Evolutionary conservation across 2,329 filamentous ascomycete genomes (phyloP).

Genomic region (Aureobasidium sp.): DNA sequence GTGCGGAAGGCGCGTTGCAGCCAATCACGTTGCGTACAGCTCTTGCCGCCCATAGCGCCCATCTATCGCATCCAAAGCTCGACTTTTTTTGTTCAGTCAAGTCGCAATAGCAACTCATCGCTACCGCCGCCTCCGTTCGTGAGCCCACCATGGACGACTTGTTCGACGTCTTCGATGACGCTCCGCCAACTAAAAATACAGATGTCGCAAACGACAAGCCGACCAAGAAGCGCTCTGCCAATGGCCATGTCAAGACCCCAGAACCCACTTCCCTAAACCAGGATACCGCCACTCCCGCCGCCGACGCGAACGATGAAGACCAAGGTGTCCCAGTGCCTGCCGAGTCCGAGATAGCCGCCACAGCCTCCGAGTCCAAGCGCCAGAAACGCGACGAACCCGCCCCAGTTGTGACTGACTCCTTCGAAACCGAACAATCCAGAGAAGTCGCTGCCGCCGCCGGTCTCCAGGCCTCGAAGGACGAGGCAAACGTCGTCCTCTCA

Average conservation of each 20-base stretch:
- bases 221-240: slow-evolving; percentile 80
- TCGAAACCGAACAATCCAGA: slow-evolving; percentile 89
- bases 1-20: slow-evolving; percentile 10
- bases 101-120: neutral
- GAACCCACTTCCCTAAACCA: slow-evolving; percentile 13
- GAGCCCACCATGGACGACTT: slow-evolving; percentile 34
- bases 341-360: slow-evolving; percentile 25
- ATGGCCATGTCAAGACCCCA: slow-evolving; percentile 63
- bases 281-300: neutral
- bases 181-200: slow-evolving; percentile 19
- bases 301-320: neutral
- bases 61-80: slow-evolving; percentile 10
- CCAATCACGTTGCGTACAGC: slow-evolving; percentile 1
- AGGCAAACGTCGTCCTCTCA: slow-evolving; percentile 69
- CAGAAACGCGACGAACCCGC: slow-evolving; percentile 60
- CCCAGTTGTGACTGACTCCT: slow-evolving; percentile 84
- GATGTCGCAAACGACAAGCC: slow-evolving; percentile 33
- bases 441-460: slow-evolving; percentile 77
- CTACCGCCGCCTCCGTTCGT: neutral
- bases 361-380: slow-evolving; percentile 54
- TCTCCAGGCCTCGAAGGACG: slow-evolving; percentile 54
- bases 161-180: slow-evolving; percentile 39
- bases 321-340: neutral
- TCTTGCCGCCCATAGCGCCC: neutral
- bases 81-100: slow-evolving; percentile 2